phyloP scores from a whole-genome alignment of 495 filamentous ascomycete species.

The Cryomyces antarcticus region DNA sequence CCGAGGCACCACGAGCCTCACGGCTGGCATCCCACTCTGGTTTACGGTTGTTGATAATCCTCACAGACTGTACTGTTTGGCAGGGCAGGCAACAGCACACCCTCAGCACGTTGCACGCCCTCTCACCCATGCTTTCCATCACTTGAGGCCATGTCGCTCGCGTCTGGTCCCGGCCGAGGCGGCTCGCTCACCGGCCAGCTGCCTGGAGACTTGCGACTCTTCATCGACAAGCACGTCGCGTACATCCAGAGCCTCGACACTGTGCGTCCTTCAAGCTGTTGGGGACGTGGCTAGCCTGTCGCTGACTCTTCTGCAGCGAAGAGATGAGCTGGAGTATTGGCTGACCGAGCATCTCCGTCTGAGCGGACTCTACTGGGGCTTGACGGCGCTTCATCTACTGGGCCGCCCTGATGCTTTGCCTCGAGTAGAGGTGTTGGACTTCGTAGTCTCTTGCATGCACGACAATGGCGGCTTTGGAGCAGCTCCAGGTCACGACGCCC shows the following conservation, averaged over 20 bases:
- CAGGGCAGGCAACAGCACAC: neutral
- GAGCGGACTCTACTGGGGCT: slow-evolving; percentile 91
- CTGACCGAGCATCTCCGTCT: slow-evolving; percentile 88
- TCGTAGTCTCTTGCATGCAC: slow-evolving; percentile 78
- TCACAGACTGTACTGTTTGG: no score
- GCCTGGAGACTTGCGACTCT: slow-evolving; percentile 41
- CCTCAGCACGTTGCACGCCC: neutral
- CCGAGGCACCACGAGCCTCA: no score
- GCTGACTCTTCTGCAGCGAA: slow-evolving; percentile 33
- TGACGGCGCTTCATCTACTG: slow-evolving; percentile 73
- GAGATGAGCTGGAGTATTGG: slow-evolving; percentile 92
- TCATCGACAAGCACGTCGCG: slow-evolving; percentile 59
- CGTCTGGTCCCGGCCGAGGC: slow-evolving; percentile 39
- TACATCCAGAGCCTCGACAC: slow-evolving; percentile 90
- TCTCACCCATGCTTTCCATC: neutral
- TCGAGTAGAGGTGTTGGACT: slow-evolving; percentile 64
- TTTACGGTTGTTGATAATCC: no score
- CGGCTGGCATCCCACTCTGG: no score
- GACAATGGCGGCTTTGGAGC: slow-evolving; percentile 82
- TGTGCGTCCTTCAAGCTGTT: slow-evolving; percentile 28
- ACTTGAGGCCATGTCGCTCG: slow-evolving; percentile 33
- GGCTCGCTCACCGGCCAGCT: slow-evolving; percentile 20
- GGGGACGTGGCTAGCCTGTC: neutral
- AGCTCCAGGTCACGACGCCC: slow-evolving; percentile 81
- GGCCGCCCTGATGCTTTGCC: slow-evolving; percentile 61